A percentile compares a stretch with the other conserved stretches of the same genome.
phyloP scores from a whole-genome alignment of 495 filamentous ascomycete species.

The Saxispiralis lemnorum region DNA sequence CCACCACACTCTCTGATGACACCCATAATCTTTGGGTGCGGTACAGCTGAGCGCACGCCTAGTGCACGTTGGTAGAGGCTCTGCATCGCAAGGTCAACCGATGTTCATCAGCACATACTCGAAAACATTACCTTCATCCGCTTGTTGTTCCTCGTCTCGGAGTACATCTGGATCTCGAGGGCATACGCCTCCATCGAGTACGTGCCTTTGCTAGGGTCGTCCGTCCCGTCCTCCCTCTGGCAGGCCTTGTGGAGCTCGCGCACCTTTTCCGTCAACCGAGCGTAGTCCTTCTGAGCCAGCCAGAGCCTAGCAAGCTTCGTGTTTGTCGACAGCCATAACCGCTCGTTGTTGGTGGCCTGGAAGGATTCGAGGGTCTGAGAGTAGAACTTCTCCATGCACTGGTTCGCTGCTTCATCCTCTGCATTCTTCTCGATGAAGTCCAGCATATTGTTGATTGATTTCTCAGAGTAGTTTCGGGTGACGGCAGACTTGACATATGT shows the following conservation, averaged over 20 bases:
- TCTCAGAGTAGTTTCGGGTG: slow-evolving; percentile 95
- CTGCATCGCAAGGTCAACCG: slow-evolving; percentile 20
- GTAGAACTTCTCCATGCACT: slow-evolving; percentile 93
- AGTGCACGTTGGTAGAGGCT: slow-evolving; percentile 78
- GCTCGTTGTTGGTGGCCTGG: slow-evolving; percentile 93
- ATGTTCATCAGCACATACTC: background rate
- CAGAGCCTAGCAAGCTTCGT: slow-evolving; percentile 87
- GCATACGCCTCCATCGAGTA: slow-evolving; percentile 93
- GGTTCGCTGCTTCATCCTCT: slow-evolving; percentile 57
- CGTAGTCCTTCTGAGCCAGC: slow-evolving; percentile 79
- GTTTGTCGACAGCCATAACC: slow-evolving; percentile 95
- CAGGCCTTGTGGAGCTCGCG: slow-evolving; percentile 80
- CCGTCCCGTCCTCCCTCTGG: slow-evolving; percentile 70
- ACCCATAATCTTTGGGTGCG: slow-evolving; percentile 97
- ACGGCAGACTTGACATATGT: slow-evolving; percentile 95
- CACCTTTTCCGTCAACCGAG: slow-evolving; percentile 62
- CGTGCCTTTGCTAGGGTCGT: slow-evolving; percentile 91
- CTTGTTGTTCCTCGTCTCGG: slow-evolving; percentile 92
- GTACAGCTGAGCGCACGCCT: slow-evolving; percentile 80
- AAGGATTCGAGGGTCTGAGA: slow-evolving; percentile 82
- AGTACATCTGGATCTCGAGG: slow-evolving; percentile 96
- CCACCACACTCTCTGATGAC: slow-evolving; percentile 96
- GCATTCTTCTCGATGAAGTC: slow-evolving; percentile 92
- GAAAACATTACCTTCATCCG: slow-evolving; percentile 49
- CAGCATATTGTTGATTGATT: slow-evolving; percentile 98